Percentiles rank a stretch among this genome's conserved stretches.
phyloP scores from a whole-genome alignment of 176 grass and related monocot species.

The Oryza officinalis region DNA sequence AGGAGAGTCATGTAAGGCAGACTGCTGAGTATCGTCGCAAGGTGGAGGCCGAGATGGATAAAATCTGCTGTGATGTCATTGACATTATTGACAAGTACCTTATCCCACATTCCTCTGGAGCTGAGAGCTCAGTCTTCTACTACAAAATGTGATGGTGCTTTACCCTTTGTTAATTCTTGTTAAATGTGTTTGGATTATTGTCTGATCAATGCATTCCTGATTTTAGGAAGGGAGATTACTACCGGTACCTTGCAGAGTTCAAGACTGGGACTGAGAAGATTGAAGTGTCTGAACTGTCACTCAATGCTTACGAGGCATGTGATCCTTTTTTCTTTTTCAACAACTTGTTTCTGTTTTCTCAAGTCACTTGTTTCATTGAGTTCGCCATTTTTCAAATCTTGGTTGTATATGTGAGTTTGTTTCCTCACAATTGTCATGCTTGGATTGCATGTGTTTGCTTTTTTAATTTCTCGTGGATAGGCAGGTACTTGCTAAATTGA shows the following conservation, averaged over 20 bases:
- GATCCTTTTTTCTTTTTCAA: background rate
- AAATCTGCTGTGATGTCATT: conserved; percentile 57
- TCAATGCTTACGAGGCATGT: conserved; percentile 63
- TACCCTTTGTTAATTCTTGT: background rate
- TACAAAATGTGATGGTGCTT: conserved; percentile 59
- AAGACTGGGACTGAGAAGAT: conserved; percentile 52
- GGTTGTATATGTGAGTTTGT: background rate
- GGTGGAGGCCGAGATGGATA: conserved; percentile 58
- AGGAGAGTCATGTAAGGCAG: conserved; percentile 45
- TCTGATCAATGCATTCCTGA: conserved; percentile 20
- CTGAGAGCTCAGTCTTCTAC: conserved; percentile 64
- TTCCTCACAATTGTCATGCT: background rate
- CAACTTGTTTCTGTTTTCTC: background rate
- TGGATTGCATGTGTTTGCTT: background rate
- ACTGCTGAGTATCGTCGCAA: conserved; percentile 46
- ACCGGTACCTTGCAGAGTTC: conserved; percentile 68
- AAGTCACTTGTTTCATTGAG: background rate
- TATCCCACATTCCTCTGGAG: conserved; percentile 50
- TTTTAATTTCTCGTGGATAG: background rate
- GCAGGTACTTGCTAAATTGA: background rate
- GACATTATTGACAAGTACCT: conserved; percentile 59
- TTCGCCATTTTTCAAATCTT: background rate
- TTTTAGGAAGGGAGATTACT: conserved; percentile 73
- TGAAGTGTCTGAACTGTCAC: conserved; percentile 51
- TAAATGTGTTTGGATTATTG: background rate